phyloP scores from a whole-genome alignment of 257 asterid genomes.

The Fraxinus pennsylvanica region DNA sequence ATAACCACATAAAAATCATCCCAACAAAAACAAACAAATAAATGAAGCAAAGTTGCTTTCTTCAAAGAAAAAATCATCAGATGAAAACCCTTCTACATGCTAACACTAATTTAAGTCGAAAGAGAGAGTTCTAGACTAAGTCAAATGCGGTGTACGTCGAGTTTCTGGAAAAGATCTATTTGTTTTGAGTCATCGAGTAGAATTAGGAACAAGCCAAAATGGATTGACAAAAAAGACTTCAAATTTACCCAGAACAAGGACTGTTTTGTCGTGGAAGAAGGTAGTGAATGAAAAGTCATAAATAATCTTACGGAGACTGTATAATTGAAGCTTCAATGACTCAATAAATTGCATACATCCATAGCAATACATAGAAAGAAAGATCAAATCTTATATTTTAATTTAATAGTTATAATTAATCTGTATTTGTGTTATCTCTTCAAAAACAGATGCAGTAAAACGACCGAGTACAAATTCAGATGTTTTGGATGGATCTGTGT shows the following conservation, averaged over 20 bases:
- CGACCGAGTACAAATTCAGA: conserved; percentile 15
- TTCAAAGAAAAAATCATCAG: neutral
- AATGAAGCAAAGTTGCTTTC: conserved; percentile 38
- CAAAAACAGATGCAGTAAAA: neutral
- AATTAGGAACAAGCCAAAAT: too few relatives aligned
- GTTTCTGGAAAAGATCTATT: too few relatives aligned
- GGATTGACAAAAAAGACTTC: neutral
- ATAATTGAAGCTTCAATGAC: conserved; percentile 17
- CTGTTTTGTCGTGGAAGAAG: conserved; percentile 1
- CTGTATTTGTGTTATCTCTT: neutral
- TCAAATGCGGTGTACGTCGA: too few relatives aligned
- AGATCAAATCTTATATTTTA: neutral
- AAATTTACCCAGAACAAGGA: neutral
- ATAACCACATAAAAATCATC: conserved; percentile 24
- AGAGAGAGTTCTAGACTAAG: too few relatives aligned
- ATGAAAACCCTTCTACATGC: neutral
- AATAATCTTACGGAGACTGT: neutral
- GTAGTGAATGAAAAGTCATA: conserved; percentile 25
- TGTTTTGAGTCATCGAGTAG: neutral
- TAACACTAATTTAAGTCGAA: neutral
- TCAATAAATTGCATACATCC: conserved; percentile 37
- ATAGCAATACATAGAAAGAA: neutral
- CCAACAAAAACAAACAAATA: neutral
- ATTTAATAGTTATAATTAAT: too few relatives aligned
- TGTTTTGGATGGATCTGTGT: conserved; percentile 32